These are phyloP conservation scores for Cyathus striatus DNA, from an alignment of 768 basidiomycete species.

Conservation along the genomic window DNA sequence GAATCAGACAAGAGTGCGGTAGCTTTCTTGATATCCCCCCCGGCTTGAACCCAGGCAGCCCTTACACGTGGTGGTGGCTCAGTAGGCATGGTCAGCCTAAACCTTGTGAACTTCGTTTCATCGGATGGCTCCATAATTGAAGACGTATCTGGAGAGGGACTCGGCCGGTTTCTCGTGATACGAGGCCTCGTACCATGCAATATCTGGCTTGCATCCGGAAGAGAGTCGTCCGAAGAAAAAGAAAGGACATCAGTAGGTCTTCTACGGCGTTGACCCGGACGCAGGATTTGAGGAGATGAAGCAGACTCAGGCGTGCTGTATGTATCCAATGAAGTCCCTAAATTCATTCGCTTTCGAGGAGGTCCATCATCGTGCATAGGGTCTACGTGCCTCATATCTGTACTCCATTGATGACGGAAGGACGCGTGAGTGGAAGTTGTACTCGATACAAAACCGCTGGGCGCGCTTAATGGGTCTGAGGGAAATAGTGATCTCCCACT, in stretches of 20 bases:
- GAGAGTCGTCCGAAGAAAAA: constrained; percentile 66
- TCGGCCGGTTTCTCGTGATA: constrained; percentile 45
- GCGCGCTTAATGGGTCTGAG: constrained; percentile 51
- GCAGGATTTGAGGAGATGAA: constrained; percentile 56
- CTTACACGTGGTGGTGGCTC: constrained; percentile 39
- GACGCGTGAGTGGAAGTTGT: constrained; percentile 44
- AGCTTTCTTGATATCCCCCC: constrained; percentile 58
- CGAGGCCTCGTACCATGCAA: constrained; percentile 46
- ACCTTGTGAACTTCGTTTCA: constrained; percentile 47
- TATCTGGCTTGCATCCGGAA: constrained; percentile 40
- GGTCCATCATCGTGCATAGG: constrained; percentile 53
- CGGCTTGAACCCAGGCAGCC: constrained; percentile 65
- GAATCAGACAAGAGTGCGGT: constrained; percentile 53
- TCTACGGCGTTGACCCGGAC: constrained; percentile 45
- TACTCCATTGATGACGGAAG: constrained; percentile 39
- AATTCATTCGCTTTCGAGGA: constrained; percentile 67
- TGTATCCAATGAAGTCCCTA: constrained; percentile 35
- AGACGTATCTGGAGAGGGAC: constrained; percentile 20
- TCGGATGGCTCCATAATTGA: constrained; percentile 19
- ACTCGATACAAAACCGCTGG: constrained; percentile 52
- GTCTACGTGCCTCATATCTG: constrained; percentile 29
- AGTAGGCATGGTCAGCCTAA: constrained; percentile 58
- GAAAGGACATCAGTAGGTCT: constrained; percentile 38
- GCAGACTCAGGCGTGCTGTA: constrained; percentile 39
- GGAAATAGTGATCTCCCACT: constrained; percentile 21